Evolutionary conservation across 202 grass and related monocot genomes (phyloP), one percentile per base, ranked within the genome.

Genomic region (Saccharum hybrid): DNA sequence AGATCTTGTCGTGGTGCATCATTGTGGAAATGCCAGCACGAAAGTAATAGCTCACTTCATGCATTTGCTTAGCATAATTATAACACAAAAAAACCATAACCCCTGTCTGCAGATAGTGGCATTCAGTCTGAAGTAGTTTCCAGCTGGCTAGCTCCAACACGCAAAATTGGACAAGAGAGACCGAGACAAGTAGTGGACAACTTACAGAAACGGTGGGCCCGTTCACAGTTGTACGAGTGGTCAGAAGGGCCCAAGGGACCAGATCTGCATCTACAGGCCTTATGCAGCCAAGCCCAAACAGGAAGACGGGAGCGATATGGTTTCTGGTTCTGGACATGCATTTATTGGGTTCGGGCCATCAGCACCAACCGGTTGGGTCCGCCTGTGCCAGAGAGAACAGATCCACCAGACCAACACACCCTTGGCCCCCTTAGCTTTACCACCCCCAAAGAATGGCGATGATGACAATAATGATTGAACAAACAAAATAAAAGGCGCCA

Each of bases 211-310:
- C 16, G 13, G 81, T 72, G 88, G 88, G 22, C n/a, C 88, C 81
- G 0, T 77, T 75, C 81, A 87, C 76, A 84, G 85, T 87, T 84
- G 85, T 87, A 80, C 76, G 21, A 33, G 76, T 81, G 81, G 82
- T 84, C 75, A 84, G 81, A 90, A 84, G 85, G 85, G 81, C 85
- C 76, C 39, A 84, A 84, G 88, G 76, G 85, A 90, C 88, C 88
- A 90, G 85, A 90, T 90, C 88, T 84, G 88, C 81, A 84, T 90
- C 85, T 81, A 87, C 76, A 84, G 81, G 76, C 76, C 88, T 81
- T 76, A 90, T 81, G 81, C 85, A 84, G 85, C 84, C 88, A 87
- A 83, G 80, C 85, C 88, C 85, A 90, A 81, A 87, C 65, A 63
- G 88, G 76, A 81, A 71, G 76, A 71, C 16, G 41, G 57, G 65